phyloP scores from a whole-genome alignment of 371 early-diverging fungal species.

The Saksenaea oblongispora region DNA sequence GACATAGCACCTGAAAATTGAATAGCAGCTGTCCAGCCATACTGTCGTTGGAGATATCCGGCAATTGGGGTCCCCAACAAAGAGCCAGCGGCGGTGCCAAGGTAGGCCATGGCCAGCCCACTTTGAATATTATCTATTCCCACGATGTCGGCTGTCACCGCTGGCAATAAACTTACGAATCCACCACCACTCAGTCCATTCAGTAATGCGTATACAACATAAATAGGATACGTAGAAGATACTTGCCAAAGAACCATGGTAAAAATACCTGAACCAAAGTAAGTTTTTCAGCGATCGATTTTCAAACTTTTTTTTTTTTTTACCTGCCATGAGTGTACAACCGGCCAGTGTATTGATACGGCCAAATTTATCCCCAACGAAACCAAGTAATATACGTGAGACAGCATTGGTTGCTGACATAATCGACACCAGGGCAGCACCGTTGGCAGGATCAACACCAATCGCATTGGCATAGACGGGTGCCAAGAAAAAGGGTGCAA shows the following conservation, averaged over 20 bases:
- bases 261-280: conserved; percentile 28
- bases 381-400: conserved; percentile 40
- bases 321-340: conserved; percentile 48
- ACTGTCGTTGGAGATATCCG: conserved; percentile 41
- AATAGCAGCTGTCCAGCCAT: conserved; percentile 51
- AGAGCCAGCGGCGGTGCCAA: conserved; percentile 43
- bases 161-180: conserved; percentile 48
- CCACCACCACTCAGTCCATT: conserved; percentile 52
- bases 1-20: conserved; percentile 50
- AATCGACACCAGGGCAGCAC: conserved; percentile 36
- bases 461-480: conserved; percentile 44
- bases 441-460: conserved; percentile 28
- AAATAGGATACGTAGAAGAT: conserved; percentile 41
- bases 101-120: conserved; percentile 43
- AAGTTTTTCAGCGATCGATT: too few relatives aligned
- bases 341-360: conserved; percentile 51
- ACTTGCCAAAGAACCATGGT: conserved; percentile 69
- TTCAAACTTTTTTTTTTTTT: background rate
- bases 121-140: conserved; percentile 44
- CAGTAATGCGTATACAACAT: conserved; percentile 49
- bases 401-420: conserved; percentile 51
- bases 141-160: conserved; percentile 49
- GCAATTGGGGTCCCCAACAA: conserved; percentile 51
- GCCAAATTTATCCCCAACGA: conserved; percentile 40
- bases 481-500: conserved; percentile 33